Conservation (phyloP, 495 filamentous ascomycete species). For the Aspergillus diversus region DNA sequence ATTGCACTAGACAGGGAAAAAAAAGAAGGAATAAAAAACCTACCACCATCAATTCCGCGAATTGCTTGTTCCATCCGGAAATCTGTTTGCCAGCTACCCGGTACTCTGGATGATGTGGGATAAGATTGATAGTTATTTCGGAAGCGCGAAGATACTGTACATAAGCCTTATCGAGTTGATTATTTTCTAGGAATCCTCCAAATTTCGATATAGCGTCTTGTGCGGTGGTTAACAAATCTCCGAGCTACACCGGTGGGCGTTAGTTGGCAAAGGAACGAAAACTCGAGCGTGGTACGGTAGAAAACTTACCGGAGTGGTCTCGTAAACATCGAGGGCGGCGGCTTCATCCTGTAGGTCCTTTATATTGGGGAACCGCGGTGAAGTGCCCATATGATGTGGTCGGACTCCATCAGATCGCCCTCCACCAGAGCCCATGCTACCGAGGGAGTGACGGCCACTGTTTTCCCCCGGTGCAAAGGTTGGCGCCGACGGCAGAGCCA, state of each 20-base stretch:
- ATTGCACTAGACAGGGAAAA: too few species aligned
- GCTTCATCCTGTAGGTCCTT: constrained; percentile 67
- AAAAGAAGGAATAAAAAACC: background rate
- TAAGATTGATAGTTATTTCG: constrained; percentile 72
- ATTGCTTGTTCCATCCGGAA: constrained; percentile 45
- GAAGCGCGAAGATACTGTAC: constrained; percentile 80
- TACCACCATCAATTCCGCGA: constrained; percentile 47
- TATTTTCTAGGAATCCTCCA: constrained; percentile 46
- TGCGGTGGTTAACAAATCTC: constrained; percentile 38
- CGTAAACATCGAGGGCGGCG: constrained; percentile 44
- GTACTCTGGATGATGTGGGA: constrained; percentile 74
- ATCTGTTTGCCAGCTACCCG: constrained; percentile 37
- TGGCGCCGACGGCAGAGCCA: constrained; percentile 45
- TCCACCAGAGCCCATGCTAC: constrained; percentile 37
- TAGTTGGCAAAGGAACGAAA: constrained; percentile 18
- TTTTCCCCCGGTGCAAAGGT: constrained; percentile 43
- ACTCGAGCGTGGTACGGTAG: background rate
- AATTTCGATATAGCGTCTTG: constrained; percentile 42
- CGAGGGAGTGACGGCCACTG: constrained; percentile 29
- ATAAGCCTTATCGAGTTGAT: constrained; percentile 64
- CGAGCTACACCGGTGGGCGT: constrained; percentile 34
- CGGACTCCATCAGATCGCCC: constrained; percentile 29
- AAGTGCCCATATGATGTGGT: constrained; percentile 33
- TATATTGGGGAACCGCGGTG: constrained; percentile 65
- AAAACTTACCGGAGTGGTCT: constrained; percentile 46